Evolutionary conservation across 352 stramenopile species (phyloP).

Genomic region (Peronosclerospora sorghi): DNA sequence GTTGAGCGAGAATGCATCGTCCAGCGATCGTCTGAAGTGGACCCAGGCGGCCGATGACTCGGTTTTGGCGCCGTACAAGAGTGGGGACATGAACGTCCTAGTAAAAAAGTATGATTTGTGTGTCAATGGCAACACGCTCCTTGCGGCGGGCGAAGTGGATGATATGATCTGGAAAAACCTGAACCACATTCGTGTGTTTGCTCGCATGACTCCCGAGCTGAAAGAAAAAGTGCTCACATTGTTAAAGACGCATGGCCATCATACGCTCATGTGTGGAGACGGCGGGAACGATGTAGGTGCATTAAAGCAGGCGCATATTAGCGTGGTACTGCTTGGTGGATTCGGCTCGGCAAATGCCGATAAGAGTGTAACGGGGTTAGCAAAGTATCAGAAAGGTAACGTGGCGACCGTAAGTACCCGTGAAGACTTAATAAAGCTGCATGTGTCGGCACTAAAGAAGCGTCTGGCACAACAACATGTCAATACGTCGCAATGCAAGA

Average conservation of each 20-base stretch:
- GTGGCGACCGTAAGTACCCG: constrained; percentile 33
- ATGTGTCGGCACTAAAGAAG: constrained; percentile 79
- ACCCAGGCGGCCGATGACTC: constrained; percentile 71
- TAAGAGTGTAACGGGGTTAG: constrained; percentile 71
- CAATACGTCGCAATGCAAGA: constrained; percentile 54
- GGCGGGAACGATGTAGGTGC: constrained; percentile 97
- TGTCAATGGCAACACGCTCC: constrained; percentile 71
- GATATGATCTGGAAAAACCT: constrained; percentile 76
- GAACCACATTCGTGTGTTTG: constrained; percentile 89
- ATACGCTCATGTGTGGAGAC: constrained; percentile 97
- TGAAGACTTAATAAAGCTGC: constrained; percentile 78
- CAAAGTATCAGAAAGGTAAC: constrained; percentile 68
- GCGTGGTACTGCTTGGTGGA: constrained; percentile 66
- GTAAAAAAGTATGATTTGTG: constrained; percentile 81
- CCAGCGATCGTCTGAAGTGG: constrained; percentile 47
- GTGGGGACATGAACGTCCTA: constrained; percentile 41
- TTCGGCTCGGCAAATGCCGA: constrained; percentile 81
- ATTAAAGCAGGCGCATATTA: constrained; percentile 88
- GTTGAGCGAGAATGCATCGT: constrained; percentile 36
- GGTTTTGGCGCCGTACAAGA: constrained; percentile 54
- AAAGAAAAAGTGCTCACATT: constrained; percentile 94
- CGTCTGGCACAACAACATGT: constrained; percentile 54
- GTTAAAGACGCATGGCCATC: constrained; percentile 87
- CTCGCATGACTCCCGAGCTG: constrained; percentile 91
- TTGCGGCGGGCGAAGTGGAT: constrained; percentile 60